Evolutionary conservation across 129 eudicot species (phyloP), one percentile per base, ranked within the genome.

Genomic region (Helianthus annuus): DNA sequence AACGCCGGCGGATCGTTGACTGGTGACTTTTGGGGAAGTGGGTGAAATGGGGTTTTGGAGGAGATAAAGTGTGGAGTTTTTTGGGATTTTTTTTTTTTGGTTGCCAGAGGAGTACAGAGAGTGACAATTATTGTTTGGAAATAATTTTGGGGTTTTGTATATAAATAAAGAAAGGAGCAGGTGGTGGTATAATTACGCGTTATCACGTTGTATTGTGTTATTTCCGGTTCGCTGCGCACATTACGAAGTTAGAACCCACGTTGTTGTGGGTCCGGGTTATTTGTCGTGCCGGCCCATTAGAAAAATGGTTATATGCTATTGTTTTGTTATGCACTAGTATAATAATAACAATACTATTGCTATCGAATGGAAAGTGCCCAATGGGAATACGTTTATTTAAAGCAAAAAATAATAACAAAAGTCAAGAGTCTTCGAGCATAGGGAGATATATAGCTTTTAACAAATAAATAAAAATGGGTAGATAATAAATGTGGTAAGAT

Each of bases 201-300:
- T 39, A 4, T 63, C 68, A 63, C 68, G 68, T 63, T 36, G 1
- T 14, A 24, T n/a, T 34, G 7, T 40, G 9, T 40, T 1, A 58
- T 60, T 12, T 29, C 65, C 65, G 42, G 48, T 63, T 63, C 22
- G 49, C 68, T 38, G 16, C 48, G 68, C 68, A 63, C 29, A 36
- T 36, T 38, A 36, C 29, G 13, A 39, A 49, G 36, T 32, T 32
- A 2, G 36, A 32, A 38, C 68, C 68, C 68, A 63, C 68, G 68
- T 63, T 36, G 29, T 38, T 3, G 68, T 63, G 68, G 68, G 68
- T 15, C 68, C 68, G 10, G 13, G 1, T 63, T 63, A 2, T 38
- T 63, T 62, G 46, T 39, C 68, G 0, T 7, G 68, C 68, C 68
- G 68, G 48, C 68, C 67, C 48, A 38, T 14, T 39, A 7, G 15